phyloP scores from a whole-genome alignment of 1,284 basidiomycete species.

The Microbotryum lychnidis-dioicae region DNA sequence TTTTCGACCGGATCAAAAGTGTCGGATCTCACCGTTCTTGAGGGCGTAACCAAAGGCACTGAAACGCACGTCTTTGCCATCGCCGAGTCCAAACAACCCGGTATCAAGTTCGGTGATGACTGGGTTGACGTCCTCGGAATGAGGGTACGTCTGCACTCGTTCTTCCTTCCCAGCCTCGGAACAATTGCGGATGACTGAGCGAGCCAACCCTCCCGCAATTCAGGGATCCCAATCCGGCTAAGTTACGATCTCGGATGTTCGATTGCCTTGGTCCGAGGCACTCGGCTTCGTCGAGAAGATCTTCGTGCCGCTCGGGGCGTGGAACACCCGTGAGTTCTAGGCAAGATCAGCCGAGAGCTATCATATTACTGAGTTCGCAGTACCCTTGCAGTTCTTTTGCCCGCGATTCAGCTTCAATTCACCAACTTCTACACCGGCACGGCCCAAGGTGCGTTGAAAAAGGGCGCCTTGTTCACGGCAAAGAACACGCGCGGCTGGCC shows the following conservation, averaged over 20 bases:
- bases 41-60: constrained; percentile 31
- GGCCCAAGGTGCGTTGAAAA: constrained; percentile 37
- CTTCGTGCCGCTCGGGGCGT: constrained; percentile 35
- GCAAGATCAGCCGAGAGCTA: too few species aligned
- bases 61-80: constrained; percentile 37
- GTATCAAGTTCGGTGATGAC: constrained; percentile 39
- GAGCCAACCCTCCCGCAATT: too few species aligned
- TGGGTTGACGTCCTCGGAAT: constrained; percentile 41
- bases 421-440: constrained; percentile 40
- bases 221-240: constrained; percentile 32
- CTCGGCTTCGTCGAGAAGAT: constrained; percentile 27
- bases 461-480: constrained; percentile 36
- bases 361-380: too few species aligned
- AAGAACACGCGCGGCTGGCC: constrained; percentile 39
- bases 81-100: constrained; percentile 34
- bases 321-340: constrained; percentile 31
- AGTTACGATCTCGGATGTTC: constrained; percentile 36
- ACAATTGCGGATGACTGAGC: too few species aligned
- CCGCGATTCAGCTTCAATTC: constrained; percentile 39
- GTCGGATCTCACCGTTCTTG: constrained; percentile 39
- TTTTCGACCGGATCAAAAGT: constrained; percentile 40
- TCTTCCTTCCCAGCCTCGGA: too few species aligned
- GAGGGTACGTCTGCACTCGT: constrained; percentile 27
- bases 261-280: constrained; percentile 35
- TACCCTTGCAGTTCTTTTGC: constrained; percentile 32